Percentiles rank a stretch among this genome's conserved stretches.
Evolutionary conservation across 192 early-diverging fungal genomes (phyloP).

Genomic region (Coemansia furcata): DNA sequence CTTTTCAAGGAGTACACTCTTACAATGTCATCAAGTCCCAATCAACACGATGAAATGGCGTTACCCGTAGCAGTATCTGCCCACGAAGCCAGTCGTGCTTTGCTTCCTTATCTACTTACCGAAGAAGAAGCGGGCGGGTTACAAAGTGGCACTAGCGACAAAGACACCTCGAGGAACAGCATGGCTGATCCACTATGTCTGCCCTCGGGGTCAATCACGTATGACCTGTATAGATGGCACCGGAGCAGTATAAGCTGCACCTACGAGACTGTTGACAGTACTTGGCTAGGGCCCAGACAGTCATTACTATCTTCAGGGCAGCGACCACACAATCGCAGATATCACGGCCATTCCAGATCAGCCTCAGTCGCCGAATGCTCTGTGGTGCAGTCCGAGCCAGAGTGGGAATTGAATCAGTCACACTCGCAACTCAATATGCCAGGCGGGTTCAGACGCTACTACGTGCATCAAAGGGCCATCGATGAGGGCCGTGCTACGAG

Average conservation of each 20-base stretch:
- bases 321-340: not conserved
- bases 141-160: constrained; percentile 6
- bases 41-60: not conserved
- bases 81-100: constrained; percentile 22
- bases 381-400: constrained; percentile 27
- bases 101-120: constrained; percentile 28
- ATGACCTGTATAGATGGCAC: constrained; percentile 87
- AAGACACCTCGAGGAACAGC: constrained; percentile 5
- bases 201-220: constrained; percentile 73
- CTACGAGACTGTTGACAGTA: constrained; percentile 26
- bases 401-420: constrained; percentile 51
- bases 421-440: constrained; percentile 62
- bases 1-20: not conserved
- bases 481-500: constrained; percentile 62
- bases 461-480: constrained; percentile 67
- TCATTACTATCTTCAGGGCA: not conserved
- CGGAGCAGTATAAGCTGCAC: constrained; percentile 5
- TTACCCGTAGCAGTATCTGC: constrained; percentile 5
- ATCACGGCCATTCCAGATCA: constrained; percentile 18
- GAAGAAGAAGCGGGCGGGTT: constrained; percentile 28
- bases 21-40: not conserved
- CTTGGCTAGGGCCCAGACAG: not conserved
- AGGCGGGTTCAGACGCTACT: constrained; percentile 85
- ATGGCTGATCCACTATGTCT: constrained; percentile 53
- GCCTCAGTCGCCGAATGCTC: constrained; percentile 15